These are phyloP conservation scores for Clitopilus passeckerianus DNA, from an alignment of 768 basidiomycete species.

Conservation along the genomic window DNA sequence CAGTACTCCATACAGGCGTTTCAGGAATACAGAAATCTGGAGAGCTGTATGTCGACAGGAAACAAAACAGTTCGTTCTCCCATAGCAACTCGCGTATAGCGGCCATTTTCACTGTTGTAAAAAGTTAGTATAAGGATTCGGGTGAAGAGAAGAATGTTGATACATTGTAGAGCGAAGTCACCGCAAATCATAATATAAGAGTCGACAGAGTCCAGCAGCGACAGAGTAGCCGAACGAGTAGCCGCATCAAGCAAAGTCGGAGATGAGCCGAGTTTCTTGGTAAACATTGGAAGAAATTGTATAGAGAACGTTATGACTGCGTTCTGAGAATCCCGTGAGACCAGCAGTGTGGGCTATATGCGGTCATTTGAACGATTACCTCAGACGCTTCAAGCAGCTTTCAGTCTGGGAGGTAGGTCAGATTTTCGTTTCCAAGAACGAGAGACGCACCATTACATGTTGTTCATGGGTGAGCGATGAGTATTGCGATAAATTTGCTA, in stretches of 20 bases:
- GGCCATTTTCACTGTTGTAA: background rate
- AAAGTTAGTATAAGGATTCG: background rate
- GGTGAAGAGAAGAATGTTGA: background rate
- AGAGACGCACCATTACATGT: background rate
- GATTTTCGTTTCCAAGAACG: background rate
- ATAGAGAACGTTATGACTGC: background rate
- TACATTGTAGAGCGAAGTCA: background rate
- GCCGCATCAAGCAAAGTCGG: background rate
- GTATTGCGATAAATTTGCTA: background rate
- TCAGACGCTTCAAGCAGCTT: background rate
- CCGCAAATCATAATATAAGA: background rate
- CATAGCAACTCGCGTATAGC: background rate
- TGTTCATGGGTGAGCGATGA: background rate
- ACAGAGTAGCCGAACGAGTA: background rate
- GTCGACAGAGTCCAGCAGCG: background rate
- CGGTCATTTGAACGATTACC: background rate
- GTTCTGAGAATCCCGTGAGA: background rate
- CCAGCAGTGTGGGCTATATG: background rate
- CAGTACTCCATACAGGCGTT: background rate
- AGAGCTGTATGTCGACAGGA: background rate
- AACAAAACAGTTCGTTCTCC: background rate
- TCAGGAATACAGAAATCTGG: background rate
- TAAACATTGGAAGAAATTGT: background rate
- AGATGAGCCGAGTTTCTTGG: background rate
- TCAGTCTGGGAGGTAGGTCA: background rate